These are phyloP conservation scores for Macrophomina tecta DNA, from an alignment of 2,329 filamentous ascomycete genomes.

Conservation along the genomic window DNA sequence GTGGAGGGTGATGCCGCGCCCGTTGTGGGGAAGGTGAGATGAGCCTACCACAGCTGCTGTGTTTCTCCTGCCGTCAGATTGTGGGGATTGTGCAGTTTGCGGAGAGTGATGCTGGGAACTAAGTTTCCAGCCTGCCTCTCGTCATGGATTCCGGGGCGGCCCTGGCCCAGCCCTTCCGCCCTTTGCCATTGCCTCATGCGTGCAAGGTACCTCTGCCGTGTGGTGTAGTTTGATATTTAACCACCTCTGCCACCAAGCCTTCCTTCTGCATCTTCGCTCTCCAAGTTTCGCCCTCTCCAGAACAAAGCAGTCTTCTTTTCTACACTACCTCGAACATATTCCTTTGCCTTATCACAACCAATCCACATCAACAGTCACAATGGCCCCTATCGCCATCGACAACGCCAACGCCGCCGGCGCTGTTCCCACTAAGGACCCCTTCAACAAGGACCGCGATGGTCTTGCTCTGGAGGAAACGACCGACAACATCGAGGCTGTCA, in stretches of 20 bases:
- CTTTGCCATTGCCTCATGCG: conserved; percentile 10
- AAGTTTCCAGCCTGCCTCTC: conserved; percentile 26
- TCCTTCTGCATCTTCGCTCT: neutral
- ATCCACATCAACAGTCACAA: neutral
- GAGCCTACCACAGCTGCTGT: conserved; percentile 17
- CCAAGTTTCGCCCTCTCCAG: neutral
- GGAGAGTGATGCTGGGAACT: conserved; percentile 25
- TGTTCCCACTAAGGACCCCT: conserved; percentile 47
- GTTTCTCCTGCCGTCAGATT: conserved; percentile 21
- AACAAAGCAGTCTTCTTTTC: neutral
- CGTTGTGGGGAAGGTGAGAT: neutral
- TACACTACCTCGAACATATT: conserved; percentile 1
- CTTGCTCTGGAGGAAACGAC: conserved; percentile 64
- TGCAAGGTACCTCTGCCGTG: conserved; percentile 1
- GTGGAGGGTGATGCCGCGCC: neutral
- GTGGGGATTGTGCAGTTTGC: conserved; percentile 12
- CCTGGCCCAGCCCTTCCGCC: conserved; percentile 8
- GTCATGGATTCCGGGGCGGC: conserved; percentile 28
- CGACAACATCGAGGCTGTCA: conserved; percentile 65
- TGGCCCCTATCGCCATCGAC: conserved; percentile 48
- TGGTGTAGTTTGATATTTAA: conserved; percentile 27
- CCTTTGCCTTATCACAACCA: conserved; percentile 8
- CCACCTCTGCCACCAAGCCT: conserved; percentile 13
- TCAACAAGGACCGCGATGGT: conserved; percentile 60
- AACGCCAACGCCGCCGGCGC: conserved; percentile 48